Conservation (phyloP, 2,329 filamentous ascomycete genomes). For the Ophiostoma ulmi region DNA sequence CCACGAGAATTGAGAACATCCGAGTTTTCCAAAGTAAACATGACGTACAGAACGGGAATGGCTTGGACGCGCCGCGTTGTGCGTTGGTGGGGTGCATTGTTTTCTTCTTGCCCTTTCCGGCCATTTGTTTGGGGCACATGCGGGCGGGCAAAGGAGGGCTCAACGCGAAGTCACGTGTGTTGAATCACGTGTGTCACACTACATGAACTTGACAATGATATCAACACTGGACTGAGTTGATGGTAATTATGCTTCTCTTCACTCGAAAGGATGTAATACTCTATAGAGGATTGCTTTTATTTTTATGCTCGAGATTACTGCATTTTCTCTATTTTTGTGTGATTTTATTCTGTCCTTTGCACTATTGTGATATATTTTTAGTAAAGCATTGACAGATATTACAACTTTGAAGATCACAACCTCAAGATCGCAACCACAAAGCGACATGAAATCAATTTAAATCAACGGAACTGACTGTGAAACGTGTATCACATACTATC, state of each 20-base stretch:
- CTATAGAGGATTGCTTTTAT: too few species aligned
- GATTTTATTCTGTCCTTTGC: neutral
- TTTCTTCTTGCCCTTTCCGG: slow-evolving; percentile 14
- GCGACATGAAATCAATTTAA: neutral
- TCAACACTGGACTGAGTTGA: too few species aligned
- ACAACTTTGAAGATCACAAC: neutral
- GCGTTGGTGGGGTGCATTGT: slow-evolving; percentile 15
- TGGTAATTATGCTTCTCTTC: too few species aligned
- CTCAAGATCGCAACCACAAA: neutral
- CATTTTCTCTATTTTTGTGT: too few species aligned
- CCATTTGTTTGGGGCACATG: neutral
- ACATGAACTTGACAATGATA: neutral
- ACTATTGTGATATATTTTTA: rapidly evolving
- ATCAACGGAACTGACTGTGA: neutral
- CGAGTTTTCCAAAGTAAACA: neutral
- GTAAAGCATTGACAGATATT: neutral
- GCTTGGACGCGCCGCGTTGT: slow-evolving; percentile 6
- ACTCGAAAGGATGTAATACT: too few species aligned
- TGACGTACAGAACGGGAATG: slow-evolving; percentile 4
- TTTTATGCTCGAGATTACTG: too few species aligned
- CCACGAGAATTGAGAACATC: neutral
- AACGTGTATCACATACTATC: neutral
- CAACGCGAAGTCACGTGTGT: slow-evolving; percentile 21
- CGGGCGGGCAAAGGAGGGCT: neutral
- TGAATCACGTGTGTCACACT: slow-evolving; percentile 6